Conservation (phyloP, 306 rosid species). For the Cicer yamashitae region DNA sequence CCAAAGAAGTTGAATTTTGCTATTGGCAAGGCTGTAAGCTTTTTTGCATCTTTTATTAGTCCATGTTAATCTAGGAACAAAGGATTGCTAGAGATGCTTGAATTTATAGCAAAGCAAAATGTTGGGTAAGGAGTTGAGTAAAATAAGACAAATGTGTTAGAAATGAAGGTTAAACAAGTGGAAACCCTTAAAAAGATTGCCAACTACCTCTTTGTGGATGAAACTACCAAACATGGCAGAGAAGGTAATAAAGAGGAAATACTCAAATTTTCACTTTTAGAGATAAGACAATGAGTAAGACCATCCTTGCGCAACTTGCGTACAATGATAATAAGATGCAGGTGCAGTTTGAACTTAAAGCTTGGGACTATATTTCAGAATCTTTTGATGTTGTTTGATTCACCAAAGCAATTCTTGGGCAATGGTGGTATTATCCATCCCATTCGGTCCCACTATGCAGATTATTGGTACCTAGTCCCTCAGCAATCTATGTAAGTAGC, state of each 20-base stretch:
- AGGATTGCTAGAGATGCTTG: slow-evolving; percentile 32
- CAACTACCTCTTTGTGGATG: slow-evolving; percentile 6
- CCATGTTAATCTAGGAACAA: slow-evolving; percentile 24
- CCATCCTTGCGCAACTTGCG: slow-evolving; percentile 22
- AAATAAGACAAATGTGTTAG: slow-evolving; percentile 2
- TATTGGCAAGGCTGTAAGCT: slow-evolving; percentile 28
- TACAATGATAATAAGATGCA: background rate
- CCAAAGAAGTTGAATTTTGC: background rate
- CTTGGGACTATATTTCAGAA: background rate
- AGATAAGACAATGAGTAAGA: background rate
- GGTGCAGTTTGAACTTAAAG: background rate
- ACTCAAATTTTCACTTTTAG: background rate
- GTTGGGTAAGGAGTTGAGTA: slow-evolving; percentile 31
- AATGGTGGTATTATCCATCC: background rate
- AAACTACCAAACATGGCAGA: background rate
- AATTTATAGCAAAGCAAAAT: slow-evolving; percentile 41
- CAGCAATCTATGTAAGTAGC: background rate
- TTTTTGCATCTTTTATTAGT: background rate
- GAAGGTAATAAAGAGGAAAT: slow-evolving; percentile 3
- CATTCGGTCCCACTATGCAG: background rate
- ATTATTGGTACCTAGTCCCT: background rate
- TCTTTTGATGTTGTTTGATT: background rate
- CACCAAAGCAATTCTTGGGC: background rate
- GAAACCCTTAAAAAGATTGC: slow-evolving; percentile 25
- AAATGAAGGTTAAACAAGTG: slow-evolving; percentile 23